Base-by-base conservation (phyloP, 257 asterid genomes). In the Anisodus acutangulus region DNA sequence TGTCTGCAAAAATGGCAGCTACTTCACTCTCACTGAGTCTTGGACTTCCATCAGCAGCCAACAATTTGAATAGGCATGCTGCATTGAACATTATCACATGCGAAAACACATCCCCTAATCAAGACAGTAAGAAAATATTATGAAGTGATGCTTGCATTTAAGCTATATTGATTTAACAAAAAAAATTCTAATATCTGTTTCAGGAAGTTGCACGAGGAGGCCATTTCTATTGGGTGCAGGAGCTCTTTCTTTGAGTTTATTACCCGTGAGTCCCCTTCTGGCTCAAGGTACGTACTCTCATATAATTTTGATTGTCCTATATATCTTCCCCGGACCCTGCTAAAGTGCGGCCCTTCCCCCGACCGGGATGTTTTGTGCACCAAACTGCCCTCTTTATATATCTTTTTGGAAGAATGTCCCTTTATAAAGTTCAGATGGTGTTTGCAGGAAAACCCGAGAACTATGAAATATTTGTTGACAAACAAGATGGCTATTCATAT, bases 401-500 rank as follows among this genome's bases (percentile, higher is more conserved):
- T 37, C 39, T 17, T 11, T 26, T 49, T 31, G 31, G 60, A 13
- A 22, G 67, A 60, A 60, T 60, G 4, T 5, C 47, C 39, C 78
- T 16, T 68, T 0, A 3, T 68, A 1, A 47, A 41, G 45, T 41
- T 72, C 3, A 72, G 1, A 72, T 47, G 43, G 35, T 62, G 62
- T 53, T 39, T 82, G 89, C 90, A 92, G 97, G 81, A 84, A 82
- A 81, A 72, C 98, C 97, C 1, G 80, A 89, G 45, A 91, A 90
- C 53, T 95, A 85, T 85, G 86, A 84, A 79, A 83, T 81, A 17
- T 95, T 93, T 89, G 92, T 92, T 8, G 98, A 94, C 89, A 92
- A 92, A 89, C 72, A 12, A 83, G 98, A 95, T 90, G 98, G 98
- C 31, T 95, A 95, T 88, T 89, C 98, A 16, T 94, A 95, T 80